These are phyloP conservation scores for Boletus vinaceobasis DNA, from an alignment of 768 basidiomycete species.

Conservation along the genomic window DNA sequence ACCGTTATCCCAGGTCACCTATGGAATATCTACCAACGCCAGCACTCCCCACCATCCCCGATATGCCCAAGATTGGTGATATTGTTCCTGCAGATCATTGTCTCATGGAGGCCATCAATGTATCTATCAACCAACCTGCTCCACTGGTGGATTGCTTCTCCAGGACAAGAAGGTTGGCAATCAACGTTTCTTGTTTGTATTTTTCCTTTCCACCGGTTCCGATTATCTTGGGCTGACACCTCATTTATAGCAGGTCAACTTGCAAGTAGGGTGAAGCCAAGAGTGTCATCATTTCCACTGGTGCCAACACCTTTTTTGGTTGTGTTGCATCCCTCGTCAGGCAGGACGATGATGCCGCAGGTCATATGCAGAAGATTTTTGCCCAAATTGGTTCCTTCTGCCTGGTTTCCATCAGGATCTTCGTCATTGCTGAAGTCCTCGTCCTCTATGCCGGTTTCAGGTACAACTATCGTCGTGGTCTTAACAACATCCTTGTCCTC, in stretches of 20 bases:
- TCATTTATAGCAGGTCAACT: constrained; percentile 71
- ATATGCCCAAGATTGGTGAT: constrained; percentile 99
- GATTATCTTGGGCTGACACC: neutral
- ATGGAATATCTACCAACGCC: no score
- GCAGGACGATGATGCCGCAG: constrained; percentile 95
- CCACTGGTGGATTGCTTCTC: constrained; percentile 94
- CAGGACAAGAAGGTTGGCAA: constrained; percentile 89
- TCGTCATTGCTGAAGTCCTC: constrained; percentile 91
- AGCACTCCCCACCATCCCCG: no score
- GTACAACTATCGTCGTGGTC: constrained; percentile 88
- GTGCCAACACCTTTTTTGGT: constrained; percentile 98
- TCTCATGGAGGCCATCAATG: constrained; percentile 94
- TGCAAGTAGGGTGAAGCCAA: constrained; percentile 99
- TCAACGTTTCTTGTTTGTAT: constrained; percentile 93
- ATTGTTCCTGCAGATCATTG: constrained; percentile 98
- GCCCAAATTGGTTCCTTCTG: constrained; percentile 99
- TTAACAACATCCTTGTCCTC: constrained; percentile 96
- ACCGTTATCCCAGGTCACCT: no score
- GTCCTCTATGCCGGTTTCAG: constrained; percentile 90
- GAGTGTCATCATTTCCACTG: constrained; percentile 97
- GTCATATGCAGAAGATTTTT: constrained; percentile 98
- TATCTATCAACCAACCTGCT: constrained; percentile 97
- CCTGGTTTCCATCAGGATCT: constrained; percentile 91
- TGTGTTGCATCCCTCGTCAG: constrained; percentile 97
- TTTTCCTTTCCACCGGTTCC: neutral